These are phyloP conservation scores for Penicillium griseofulvum DNA, from an alignment of 2,329 filamentous ascomycete genomes.

Conservation along the genomic window DNA sequence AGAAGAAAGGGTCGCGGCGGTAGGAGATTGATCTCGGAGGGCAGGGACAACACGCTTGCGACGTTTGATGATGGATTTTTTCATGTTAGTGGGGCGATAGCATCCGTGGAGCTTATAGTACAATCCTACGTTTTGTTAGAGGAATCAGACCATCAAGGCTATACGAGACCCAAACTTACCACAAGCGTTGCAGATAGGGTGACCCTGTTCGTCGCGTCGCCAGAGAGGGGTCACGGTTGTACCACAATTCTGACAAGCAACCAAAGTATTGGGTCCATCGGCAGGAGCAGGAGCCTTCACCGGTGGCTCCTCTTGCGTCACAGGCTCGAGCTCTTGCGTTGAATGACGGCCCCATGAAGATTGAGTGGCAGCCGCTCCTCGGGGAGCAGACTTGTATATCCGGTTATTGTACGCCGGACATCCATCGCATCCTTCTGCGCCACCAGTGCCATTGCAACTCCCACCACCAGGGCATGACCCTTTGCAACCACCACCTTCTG, in stretches of 20 bases:
- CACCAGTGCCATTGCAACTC: slow-evolving; percentile 92
- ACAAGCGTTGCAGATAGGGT: slow-evolving; percentile 98
- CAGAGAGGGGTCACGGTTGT: slow-evolving; percentile 96
- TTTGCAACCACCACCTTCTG: slow-evolving; percentile 45
- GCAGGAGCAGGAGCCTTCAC: slow-evolving; percentile 19
- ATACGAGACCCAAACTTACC: slow-evolving; percentile 59
- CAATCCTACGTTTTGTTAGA: slow-evolving; percentile 59
- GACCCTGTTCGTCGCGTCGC: slow-evolving; percentile 88
- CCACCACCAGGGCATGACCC: slow-evolving; percentile 96
- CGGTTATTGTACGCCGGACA: slow-evolving; percentile 98
- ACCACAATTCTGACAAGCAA: slow-evolving; percentile 94
- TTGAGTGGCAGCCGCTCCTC: slow-evolving; percentile 39
- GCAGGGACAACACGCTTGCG: slow-evolving; percentile 91
- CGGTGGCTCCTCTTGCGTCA: slow-evolving; percentile 25
- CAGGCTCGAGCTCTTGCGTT: slow-evolving; percentile 25
- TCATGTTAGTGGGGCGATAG: slow-evolving; percentile 96
- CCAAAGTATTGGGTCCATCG: slow-evolving; percentile 57
- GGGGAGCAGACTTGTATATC: slow-evolving; percentile 75
- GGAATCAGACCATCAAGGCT: neutral
- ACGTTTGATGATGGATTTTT: slow-evolving; percentile 94
- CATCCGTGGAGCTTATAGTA: slow-evolving; percentile 96
- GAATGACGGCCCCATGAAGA: slow-evolving; percentile 33
- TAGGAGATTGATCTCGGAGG: slow-evolving; percentile 49
- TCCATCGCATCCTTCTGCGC: slow-evolving; percentile 89
- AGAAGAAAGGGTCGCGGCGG: slow-evolving; percentile 40